Base-by-base conservation (phyloP, 345 rosid species). In the Abelmoschus esculentus region DNA sequence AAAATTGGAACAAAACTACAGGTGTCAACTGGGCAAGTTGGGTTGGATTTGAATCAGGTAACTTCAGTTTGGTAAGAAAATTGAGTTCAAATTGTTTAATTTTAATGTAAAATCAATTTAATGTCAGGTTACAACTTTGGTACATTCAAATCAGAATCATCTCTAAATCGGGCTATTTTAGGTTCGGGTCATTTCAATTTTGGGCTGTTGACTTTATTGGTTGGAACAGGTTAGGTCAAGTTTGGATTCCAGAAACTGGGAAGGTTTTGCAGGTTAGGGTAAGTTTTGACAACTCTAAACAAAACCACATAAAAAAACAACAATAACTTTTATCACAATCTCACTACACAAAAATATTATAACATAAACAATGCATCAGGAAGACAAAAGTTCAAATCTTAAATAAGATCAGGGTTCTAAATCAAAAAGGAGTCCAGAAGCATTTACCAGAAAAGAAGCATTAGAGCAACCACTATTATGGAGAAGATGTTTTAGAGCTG, bases 401-500 rank as follows among this genome's bases (percentile, higher is more conserved):
- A 4, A 28, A 36, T 40, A 66, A 70, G 31, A 60, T 13, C 28
- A 9, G 17, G 40, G 26, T 26, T 38, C 61, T 50, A 70, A 68
- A 36, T 22, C 46, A 69, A 65, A 66, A 53, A 70, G 7, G 17
- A 68, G 59, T 32, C 42, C 3, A 17, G 61, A 57, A 57, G 28
- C 13, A 22, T 50, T 66, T 79, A 87, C 89, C 87, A 75, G 77
- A 34, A 75, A 74, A 28, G 80, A 77, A 71, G 68, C 40, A 40
- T 67, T 80, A 19, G 80, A 40, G 61, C 65, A 55, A 31, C 87
- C 82, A 28, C 70, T 73, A 14, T 66, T 67, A 55, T 75, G 80
- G 28, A 86, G 78, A 67, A 86, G 81, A 71, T 74, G 75, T 47
- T 81, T 82, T 56, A 86, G 64, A 68, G 90, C 87, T 73, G 66